Evolutionary conservation across 2,329 filamentous ascomycete species (phyloP).

Genomic region (Myriosclerotinia curreyana): DNA sequence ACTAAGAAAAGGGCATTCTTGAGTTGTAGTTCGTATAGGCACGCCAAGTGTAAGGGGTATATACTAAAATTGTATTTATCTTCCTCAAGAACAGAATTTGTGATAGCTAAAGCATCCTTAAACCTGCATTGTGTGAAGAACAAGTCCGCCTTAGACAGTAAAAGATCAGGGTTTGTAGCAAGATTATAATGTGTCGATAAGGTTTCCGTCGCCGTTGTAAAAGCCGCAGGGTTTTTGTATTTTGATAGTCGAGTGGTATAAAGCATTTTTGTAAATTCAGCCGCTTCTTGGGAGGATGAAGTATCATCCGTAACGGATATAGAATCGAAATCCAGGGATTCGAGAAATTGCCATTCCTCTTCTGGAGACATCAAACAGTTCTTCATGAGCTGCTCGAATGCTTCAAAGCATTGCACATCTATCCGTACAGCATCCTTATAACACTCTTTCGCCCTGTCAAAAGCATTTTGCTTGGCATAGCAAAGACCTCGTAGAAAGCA

Average conservation of each 20-base stretch:
- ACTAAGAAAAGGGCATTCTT: constrained; percentile 82
- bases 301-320: constrained; percentile 64
- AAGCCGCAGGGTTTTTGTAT: constrained; percentile 81
- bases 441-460: constrained; percentile 95
- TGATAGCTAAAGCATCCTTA: constrained; percentile 79
- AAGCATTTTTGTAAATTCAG: constrained; percentile 90
- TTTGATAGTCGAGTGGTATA: constrained; percentile 96
- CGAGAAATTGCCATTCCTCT: constrained; percentile 69
- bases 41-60: constrained; percentile 88
- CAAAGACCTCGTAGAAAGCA: constrained; percentile 92
- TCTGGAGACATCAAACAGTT: constrained; percentile 82
- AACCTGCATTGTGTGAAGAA: constrained; percentile 95
- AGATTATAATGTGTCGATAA: constrained; percentile 93
- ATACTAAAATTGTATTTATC: constrained; percentile 88
- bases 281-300: constrained; percentile 75
- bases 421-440: constrained; percentile 97
- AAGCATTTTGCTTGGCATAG: constrained; percentile 95
- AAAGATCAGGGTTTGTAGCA: constrained; percentile 79
- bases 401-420: constrained; percentile 97
- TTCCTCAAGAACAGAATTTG: constrained; percentile 73
- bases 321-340: constrained; percentile 81
- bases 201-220: constrained; percentile 82
- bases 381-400: constrained; percentile 96
- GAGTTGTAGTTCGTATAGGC: constrained; percentile 80
- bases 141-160: constrained; percentile 85